phyloP scores from a whole-genome alignment of 768 basidiomycete species.

The Suillus variegatus region DNA sequence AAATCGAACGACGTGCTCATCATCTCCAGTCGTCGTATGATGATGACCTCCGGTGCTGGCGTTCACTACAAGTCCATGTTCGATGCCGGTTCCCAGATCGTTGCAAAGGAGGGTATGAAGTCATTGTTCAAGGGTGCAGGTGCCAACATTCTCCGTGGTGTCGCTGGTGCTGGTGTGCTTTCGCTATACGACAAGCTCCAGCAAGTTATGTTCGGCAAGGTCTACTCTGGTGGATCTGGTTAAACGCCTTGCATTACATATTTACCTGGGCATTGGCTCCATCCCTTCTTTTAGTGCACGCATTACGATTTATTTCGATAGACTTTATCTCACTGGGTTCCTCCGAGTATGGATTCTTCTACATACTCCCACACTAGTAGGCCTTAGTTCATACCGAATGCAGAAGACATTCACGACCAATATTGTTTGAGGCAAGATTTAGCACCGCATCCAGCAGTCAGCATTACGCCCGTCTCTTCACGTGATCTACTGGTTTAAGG shows the following conservation, averaged over 20 bases:
- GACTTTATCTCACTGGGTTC: constrained; percentile 28
- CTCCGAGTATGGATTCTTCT: constrained; percentile 22
- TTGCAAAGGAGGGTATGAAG: constrained; percentile 92
- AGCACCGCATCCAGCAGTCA: no score
- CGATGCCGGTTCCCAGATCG: constrained; percentile 92
- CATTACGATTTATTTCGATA: constrained; percentile 29
- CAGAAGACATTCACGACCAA: constrained; percentile 9
- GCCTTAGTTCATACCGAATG: constrained; percentile 19
- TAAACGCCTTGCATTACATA: constrained; percentile 18
- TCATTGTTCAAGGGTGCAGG: constrained; percentile 99
- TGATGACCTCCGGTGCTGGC: constrained; percentile 98
- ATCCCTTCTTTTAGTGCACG: constrained; percentile 28
- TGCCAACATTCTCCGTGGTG: constrained; percentile 96
- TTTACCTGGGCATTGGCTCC: constrained; percentile 29
- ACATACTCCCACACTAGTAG: constrained; percentile 28
- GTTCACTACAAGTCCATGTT: constrained; percentile 99
- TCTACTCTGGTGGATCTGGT: constrained; percentile 88
- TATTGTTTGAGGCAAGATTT: not conserved
- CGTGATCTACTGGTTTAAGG: no score
- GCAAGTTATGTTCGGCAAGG: constrained; percentile 95
- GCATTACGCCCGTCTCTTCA: no score
- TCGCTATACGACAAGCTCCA: constrained; percentile 99
- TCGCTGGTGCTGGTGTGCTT: constrained; percentile 99
- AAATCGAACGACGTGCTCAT: constrained; percentile 19
- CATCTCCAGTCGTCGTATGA: constrained; percentile 94